Percentiles rank a stretch among this genome's conserved stretches.
phyloP scores from a whole-genome alignment of 2,329 filamentous ascomycete genomes.

The Cladosporium cucumerinum region DNA sequence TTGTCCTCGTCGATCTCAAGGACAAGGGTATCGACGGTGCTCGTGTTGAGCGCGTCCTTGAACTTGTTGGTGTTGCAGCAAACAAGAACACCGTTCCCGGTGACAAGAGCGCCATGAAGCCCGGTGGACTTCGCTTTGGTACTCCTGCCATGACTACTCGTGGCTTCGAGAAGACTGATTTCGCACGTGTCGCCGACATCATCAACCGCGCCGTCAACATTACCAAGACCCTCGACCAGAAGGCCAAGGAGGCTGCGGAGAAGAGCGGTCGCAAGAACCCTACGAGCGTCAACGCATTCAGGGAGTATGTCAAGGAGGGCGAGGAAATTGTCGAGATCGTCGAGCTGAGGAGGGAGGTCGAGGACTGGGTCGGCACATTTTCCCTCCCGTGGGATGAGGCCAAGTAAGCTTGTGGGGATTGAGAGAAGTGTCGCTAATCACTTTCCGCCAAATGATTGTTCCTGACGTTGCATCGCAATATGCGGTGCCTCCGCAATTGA shows the following conservation, averaged over 20 bases:
- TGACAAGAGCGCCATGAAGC: constrained; percentile 88
- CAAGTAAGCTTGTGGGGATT: background rate
- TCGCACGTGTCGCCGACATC: constrained; percentile 78
- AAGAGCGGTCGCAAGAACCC: constrained; percentile 64
- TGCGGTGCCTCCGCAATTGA: background rate
- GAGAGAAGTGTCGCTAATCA: background rate
- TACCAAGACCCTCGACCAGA: constrained; percentile 70
- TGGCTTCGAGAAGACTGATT: constrained; percentile 87
- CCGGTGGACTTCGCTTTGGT: constrained; percentile 88
- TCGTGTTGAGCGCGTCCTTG: constrained; percentile 89
- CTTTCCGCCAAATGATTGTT: background rate
- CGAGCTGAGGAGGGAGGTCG: constrained; percentile 70
- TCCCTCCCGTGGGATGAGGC: constrained; percentile 62
- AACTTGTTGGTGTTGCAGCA: constrained; percentile 96
- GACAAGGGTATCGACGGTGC: constrained; percentile 85
- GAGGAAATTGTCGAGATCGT: constrained; percentile 68
- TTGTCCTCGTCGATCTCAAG: constrained; percentile 89
- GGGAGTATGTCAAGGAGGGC: constrained; percentile 65
- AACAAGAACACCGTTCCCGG: constrained; percentile 99
- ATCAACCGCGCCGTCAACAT: constrained; percentile 81
- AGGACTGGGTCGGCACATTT: constrained; percentile 74
- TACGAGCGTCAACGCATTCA: constrained; percentile 63
- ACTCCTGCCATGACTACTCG: constrained; percentile 97
- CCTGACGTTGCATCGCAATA: background rate
- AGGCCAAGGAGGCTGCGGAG: constrained; percentile 65